Percentiles rank a stretch among this genome's conserved stretches.
Evolutionary conservation across 495 filamentous ascomycete species (phyloP).

Genomic region (Aspergillus funiculosus): DNA sequence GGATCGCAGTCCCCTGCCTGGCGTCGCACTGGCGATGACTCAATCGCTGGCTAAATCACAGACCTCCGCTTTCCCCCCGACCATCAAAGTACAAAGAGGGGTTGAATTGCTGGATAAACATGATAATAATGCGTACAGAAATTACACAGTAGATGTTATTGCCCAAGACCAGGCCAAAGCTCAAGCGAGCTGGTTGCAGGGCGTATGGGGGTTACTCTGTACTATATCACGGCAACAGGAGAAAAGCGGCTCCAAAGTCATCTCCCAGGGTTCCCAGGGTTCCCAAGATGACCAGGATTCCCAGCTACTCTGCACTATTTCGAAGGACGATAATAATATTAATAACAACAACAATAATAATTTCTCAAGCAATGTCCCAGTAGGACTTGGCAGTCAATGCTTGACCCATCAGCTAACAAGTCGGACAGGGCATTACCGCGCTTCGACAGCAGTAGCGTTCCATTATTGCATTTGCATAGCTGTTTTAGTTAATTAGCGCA

Average conservation of each 20-base stretch:
- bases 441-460: background rate
- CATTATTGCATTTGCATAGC: background rate
- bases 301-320: background rate
- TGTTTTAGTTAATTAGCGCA: background rate
- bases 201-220: no score
- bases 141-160: no score
- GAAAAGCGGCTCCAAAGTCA: no score
- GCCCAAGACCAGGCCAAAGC: no score
- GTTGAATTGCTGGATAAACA: background rate
- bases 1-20: background rate
- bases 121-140: no score
- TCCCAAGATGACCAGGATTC: no score
- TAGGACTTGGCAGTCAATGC: slow-evolving; percentile 16
- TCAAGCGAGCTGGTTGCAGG: no score
- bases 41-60: slow-evolving; percentile 10
- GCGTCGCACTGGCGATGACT: slow-evolving; percentile 4
- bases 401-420: slow-evolving; percentile 12
- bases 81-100: slow-evolving; percentile 8
- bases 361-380: background rate
- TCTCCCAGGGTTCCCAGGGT: no score
- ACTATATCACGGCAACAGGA: no score
- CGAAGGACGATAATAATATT: background rate
- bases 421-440: background rate
- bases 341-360: background rate
- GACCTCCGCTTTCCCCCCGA: slow-evolving; percentile 17